Percentiles rank a stretch among this genome's conserved stretches.
These are phyloP conservation scores for Wickerhamiella slavikovae DNA, from an alignment of 805 yeast species.

Conservation along the genomic window DNA sequence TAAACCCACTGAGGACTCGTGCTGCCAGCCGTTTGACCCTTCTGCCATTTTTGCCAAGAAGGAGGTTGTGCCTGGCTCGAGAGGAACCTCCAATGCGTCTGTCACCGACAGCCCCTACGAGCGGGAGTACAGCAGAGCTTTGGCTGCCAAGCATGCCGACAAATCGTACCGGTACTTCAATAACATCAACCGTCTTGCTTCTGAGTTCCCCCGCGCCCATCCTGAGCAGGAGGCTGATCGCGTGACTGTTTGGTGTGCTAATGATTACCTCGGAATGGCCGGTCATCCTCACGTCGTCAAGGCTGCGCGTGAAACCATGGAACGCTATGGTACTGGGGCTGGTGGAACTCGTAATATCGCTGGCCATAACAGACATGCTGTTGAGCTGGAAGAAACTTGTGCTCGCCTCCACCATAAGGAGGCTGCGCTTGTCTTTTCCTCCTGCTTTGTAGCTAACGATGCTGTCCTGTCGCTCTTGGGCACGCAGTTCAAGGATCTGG, in stretches of 20 bases:
- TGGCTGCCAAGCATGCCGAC: constrained; percentile 59
- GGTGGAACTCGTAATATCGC: constrained; percentile 99
- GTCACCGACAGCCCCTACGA: constrained; percentile 21
- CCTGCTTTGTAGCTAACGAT: constrained; percentile 94
- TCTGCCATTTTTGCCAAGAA: constrained; percentile 10
- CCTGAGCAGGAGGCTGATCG: constrained; percentile 52
- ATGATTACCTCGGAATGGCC: constrained; percentile 93
- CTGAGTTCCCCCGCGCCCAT: constrained; percentile 87
- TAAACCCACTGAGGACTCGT: constrained; percentile 14
- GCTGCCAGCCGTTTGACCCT: no score
- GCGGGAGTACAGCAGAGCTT: constrained; percentile 44
- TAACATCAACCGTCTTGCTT: constrained; percentile 88
- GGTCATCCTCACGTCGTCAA: constrained; percentile 50
- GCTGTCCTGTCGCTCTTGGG: constrained; percentile 84
- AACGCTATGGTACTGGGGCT: constrained; percentile 92
- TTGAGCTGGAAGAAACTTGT: constrained; percentile 62
- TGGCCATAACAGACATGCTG: constrained; percentile 86
- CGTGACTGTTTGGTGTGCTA: constrained; percentile 98
- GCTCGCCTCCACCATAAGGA: constrained; percentile 89
- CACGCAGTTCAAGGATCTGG: constrained; percentile 71
- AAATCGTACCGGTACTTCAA: constrained; percentile 90
- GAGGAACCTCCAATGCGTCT: neutral
- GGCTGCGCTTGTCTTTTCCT: constrained; percentile 84
- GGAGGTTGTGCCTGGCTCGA: constrained; percentile 18
- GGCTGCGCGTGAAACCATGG: constrained; percentile 61